These are phyloP conservation scores for Pichia sporocuriosa DNA, from an alignment of 805 yeast genomes.

Conservation along the genomic window DNA sequence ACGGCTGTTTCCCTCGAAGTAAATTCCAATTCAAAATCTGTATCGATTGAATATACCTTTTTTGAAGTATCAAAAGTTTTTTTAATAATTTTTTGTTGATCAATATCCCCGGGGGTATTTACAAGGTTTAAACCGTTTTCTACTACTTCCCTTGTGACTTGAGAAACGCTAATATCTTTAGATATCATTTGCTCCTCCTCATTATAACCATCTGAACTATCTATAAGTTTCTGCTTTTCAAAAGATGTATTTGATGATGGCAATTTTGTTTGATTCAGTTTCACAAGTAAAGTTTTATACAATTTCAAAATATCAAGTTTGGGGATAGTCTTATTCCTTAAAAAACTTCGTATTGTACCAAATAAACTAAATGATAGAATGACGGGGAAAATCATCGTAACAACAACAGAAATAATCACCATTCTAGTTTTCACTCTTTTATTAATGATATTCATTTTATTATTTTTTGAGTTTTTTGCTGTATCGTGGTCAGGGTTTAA, in stretches of 20 bases:
- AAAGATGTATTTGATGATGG: neutral
- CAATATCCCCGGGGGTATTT: neutral
- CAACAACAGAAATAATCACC: constrained; percentile 2
- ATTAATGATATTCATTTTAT: too few species aligned
- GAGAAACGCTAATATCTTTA: constrained; percentile 14
- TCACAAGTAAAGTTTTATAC: constrained; percentile 2
- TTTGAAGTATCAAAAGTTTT: too few species aligned
- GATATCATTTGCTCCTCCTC: constrained; percentile 5
- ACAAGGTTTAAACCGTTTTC: constrained; percentile 21
- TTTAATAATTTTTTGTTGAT: neutral
- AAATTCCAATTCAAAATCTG: constrained; percentile 12
- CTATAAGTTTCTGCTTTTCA: neutral
- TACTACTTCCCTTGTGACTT: constrained; percentile 24
- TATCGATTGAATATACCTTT: constrained; percentile 9
- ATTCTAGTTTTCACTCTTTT: too few species aligned
- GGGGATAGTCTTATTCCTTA: constrained; percentile 13
- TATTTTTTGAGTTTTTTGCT: too few species aligned
- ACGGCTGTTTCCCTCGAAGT: constrained; percentile 6
- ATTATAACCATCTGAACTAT: neutral
- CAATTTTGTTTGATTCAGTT: neutral
- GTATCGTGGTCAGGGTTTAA: neutral
- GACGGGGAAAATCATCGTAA: constrained; percentile 21
- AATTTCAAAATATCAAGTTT: constrained; percentile 11
- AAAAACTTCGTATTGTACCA: constrained; percentile 22
- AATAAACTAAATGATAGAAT: constrained; percentile 20